Evolutionary conservation across 768 basidiomycete species (phyloP).

Genomic region (Pisolithus orientalis): DNA sequence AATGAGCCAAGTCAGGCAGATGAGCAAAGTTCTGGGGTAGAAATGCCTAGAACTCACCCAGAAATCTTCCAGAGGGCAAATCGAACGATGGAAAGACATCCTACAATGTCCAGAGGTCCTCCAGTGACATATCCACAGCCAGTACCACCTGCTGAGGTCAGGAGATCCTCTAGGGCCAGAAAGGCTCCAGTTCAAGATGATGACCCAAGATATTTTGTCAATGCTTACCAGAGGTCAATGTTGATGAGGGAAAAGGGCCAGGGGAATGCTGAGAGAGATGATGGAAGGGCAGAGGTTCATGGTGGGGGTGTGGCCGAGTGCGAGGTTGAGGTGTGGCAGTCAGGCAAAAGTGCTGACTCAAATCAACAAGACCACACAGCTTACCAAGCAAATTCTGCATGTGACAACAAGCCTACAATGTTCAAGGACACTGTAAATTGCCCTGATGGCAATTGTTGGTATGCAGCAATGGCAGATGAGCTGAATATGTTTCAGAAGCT

Average conservation of each 20-base stretch:
- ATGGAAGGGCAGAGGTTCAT: not conserved
- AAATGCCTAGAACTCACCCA: too few species aligned
- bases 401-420: not conserved
- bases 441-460: conserved; percentile 1
- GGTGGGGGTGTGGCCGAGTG: not conserved
- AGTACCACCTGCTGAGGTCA: not conserved
- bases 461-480: not conserved
- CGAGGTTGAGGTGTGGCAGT: not conserved
- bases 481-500: too few species aligned
- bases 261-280: not conserved
- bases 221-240: not conserved
- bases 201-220: not conserved
- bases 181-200: too few species aligned
- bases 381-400: not conserved
- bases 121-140: not conserved
- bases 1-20: too few species aligned
- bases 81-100: not conserved
- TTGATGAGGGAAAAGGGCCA: not conserved
- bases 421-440: not conserved
- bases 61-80: too few species aligned
- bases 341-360: not conserved
- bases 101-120: too few species aligned
- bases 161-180: too few species aligned
- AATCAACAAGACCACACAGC: not conserved
- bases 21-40: too few species aligned